Evolutionary conservation across 495 filamentous ascomycete genomes (phyloP), one percentile per base, ranked within the genome.

Genomic region (Stereocaulon alpinum): DNA sequence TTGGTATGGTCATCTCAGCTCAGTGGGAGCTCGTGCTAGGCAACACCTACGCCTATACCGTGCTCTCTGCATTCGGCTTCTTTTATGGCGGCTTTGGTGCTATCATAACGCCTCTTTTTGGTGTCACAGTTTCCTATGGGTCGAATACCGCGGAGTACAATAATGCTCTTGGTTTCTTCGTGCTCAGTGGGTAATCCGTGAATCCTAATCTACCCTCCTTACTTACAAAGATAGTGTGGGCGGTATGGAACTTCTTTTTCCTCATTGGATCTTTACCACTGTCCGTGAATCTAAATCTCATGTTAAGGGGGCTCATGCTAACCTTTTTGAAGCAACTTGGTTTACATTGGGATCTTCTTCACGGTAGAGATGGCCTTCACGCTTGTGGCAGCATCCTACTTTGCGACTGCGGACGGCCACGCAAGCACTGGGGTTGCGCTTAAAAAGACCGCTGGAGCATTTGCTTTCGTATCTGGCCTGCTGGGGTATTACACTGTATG

Each of bases 11-110:
- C 0, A 63, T 80, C 6, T 73, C 75, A 4, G 77, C 77, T 18
- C 76, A 78, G 63, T 81, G 76, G 78, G 76, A 78, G 57, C 60
- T 77, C 6, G 72, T 75, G 0, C 64, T 75, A 10, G 76, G 76
- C 9, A 78, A 79, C 61, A 74, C 70, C 0, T 80, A 76, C 47
- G 72, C 73, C 6, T 80, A 81, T 40, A 81, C 77, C 3, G 76
- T 78, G 11, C 73, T 77, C 27, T 71, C 70, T 59, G 75, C 76
- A 34, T 77, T 79, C 54, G 72, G 75, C 15, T 70, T 79, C 55
- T 79, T 79, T 67, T 77, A 77, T 57, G 72, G 70, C 20, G 73
- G 71, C 6, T 75, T 68, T 45, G 71, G 71, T 20, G 71, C 71
- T 20, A 63, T 75, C 4, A 57, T 75, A 17, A 73, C 71, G 0